These are phyloP conservation scores for Chalciporus piperatus DNA, from an alignment of 768 basidiomycete genomes.

Conservation along the genomic window DNA sequence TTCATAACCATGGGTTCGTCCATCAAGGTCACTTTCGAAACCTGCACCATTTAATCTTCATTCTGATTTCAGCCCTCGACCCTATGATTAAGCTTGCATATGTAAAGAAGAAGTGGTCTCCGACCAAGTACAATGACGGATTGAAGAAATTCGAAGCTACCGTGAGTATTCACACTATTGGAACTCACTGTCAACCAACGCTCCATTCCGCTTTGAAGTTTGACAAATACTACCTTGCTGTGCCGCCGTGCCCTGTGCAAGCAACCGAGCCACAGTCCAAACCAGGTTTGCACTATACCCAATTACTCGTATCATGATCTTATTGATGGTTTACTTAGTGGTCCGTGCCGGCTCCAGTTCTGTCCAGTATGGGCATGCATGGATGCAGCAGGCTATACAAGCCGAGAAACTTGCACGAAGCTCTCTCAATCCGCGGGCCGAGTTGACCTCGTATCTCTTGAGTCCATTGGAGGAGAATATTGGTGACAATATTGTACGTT, in stretches of 20 bases:
- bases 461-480: background rate
- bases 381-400: conserved; percentile 2
- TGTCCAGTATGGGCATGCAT: conserved; percentile 1
- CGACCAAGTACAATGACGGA: background rate
- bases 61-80: background rate
- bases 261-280: too few species aligned
- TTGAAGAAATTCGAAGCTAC: too few species aligned
- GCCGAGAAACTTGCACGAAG: background rate
- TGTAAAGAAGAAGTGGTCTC: background rate
- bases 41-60: too few species aligned
- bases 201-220: too few species aligned
- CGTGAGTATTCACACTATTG: too few species aligned
- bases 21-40: background rate
- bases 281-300: too few species aligned
- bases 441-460: background rate
- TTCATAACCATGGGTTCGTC: conserved; percentile 3
- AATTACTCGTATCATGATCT: too few species aligned
- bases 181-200: too few species aligned
- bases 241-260: too few species aligned
- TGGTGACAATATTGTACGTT: background rate
- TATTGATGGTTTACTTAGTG: too few species aligned
- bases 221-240: too few species aligned
- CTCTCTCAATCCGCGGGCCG: background rate
- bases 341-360: background rate
- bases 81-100: conserved; percentile 1